phyloP scores from a whole-genome alignment of 306 rosid genomes.

The Medicago truncatula region DNA sequence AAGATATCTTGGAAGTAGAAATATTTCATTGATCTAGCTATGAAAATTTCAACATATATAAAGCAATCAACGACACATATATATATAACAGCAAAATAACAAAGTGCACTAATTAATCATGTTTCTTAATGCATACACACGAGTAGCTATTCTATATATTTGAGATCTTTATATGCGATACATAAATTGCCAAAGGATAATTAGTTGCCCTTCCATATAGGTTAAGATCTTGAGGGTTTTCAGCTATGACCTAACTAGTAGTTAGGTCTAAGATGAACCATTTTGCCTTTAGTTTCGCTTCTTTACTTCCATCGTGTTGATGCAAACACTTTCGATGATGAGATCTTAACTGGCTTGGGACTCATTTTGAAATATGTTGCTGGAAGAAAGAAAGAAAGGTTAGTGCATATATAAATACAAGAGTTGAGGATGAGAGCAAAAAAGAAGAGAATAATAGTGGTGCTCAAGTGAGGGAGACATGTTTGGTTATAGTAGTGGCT shows the following conservation, averaged over 20 bases:
- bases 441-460: constrained; percentile 15
- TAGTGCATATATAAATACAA: background rate
- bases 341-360: constrained; percentile 16
- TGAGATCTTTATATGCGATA: too few species aligned
- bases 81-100: background rate
- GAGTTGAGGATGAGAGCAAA: background rate
- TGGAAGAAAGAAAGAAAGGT: background rate
- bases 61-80: background rate
- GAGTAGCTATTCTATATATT: background rate
- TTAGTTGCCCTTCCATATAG: constrained; percentile 15
- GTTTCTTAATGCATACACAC: constrained; percentile 14
- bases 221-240: constrained; percentile 20
- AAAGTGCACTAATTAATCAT: background rate
- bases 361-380: constrained; percentile 2
- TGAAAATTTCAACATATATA: background rate
- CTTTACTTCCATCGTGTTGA: background rate
- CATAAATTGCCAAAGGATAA: constrained; percentile 21
- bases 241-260: constrained; percentile 25
- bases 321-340: background rate
- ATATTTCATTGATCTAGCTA: background rate
- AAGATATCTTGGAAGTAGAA: background rate
- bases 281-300: background rate
- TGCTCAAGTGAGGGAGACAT: constrained; percentile 29
- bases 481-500: constrained; percentile 14
- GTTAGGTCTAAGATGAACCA: constrained; percentile 1